These are phyloP conservation scores for Geum urbanum DNA, from an alignment of 306 rosid genomes.

Conservation along the genomic window DNA sequence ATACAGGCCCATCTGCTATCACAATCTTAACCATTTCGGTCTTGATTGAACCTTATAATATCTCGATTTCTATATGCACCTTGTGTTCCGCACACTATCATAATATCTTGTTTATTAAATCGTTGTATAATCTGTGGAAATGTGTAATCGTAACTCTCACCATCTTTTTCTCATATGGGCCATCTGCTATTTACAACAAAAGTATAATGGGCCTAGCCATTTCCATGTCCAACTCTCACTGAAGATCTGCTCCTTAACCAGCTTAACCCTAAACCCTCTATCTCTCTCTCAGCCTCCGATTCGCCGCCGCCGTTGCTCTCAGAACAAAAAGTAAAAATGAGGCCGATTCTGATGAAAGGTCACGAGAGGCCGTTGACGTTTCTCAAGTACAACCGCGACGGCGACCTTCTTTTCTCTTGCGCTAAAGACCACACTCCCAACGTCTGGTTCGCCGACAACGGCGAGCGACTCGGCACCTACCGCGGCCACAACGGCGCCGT, in stretches of 20 bases:
- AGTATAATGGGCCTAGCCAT: neutral
- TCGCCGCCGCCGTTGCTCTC: neutral
- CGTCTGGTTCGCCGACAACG: constrained; percentile 97
- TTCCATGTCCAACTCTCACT: neutral
- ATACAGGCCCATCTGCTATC: no score
- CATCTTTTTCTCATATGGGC: no score
- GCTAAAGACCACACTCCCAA: constrained; percentile 91
- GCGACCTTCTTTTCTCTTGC: constrained; percentile 86
- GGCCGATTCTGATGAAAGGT: constrained; percentile 97
- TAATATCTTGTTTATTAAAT: no score
- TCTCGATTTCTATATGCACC: no score
- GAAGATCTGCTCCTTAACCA: neutral
- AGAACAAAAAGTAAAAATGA: constrained; percentile 34
- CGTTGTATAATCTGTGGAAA: no score
- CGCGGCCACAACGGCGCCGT: constrained; percentile 96
- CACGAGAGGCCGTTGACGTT: constrained; percentile 94
- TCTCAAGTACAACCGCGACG: constrained; percentile 82
- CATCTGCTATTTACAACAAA: no score
- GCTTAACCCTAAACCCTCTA: neutral
- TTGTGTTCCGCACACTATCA: no score
- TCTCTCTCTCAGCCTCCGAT: neutral
- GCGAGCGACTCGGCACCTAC: constrained; percentile 87
- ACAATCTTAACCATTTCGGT: no score
- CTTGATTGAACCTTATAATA: no score
- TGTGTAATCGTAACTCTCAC: no score